phyloP scores from a whole-genome alignment of 768 basidiomycete species.

The Pisolithus sp. region DNA sequence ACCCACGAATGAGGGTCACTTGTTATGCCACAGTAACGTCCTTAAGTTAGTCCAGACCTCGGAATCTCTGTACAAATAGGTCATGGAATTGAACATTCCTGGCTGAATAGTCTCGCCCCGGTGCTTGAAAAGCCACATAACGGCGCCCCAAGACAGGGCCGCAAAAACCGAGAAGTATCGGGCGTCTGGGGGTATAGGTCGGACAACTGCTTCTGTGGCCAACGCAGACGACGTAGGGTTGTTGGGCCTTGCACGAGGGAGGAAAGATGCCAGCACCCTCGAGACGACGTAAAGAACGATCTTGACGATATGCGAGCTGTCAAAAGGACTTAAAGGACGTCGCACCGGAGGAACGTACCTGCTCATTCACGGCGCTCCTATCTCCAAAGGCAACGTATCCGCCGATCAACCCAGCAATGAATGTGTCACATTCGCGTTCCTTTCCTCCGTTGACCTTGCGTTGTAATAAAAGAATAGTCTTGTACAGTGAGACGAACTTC shows the following conservation, averaged over 20 bases:
- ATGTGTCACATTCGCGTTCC: conserved; percentile 74
- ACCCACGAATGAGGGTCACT: conserved; percentile 26
- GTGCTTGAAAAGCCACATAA: conserved; percentile 94
- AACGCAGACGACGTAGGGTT: conserved; percentile 42
- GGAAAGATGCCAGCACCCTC: conserved; percentile 84
- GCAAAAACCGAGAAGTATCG: conserved; percentile 83
- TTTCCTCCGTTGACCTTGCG: conserved; percentile 77
- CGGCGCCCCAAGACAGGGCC: conserved; percentile 87
- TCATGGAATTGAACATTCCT: conserved; percentile 96
- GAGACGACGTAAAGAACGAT: conserved; percentile 96
- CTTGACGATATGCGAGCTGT: conserved; percentile 32
- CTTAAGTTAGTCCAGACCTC: conserved; percentile 76
- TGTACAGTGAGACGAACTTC: conserved; percentile 93
- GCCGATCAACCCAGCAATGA: conserved; percentile 87
- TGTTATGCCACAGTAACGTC: conserved; percentile 91
- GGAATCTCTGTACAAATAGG: conserved; percentile 91
- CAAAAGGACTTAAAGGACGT: conserved; percentile 3
- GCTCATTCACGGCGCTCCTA: conserved; percentile 83
- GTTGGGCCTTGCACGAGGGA: conserved; percentile 66
- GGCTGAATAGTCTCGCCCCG: conserved; percentile 88
- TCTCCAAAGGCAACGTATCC: conserved; percentile 88
- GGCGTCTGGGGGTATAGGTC: conserved; percentile 79
- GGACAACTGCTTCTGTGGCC: conserved; percentile 37
- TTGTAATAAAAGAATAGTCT: conserved; percentile 77
- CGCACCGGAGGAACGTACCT: conserved; percentile 43